Conservation (phyloP, 257 asterid species). For the Eucommia ulmoides region DNA sequence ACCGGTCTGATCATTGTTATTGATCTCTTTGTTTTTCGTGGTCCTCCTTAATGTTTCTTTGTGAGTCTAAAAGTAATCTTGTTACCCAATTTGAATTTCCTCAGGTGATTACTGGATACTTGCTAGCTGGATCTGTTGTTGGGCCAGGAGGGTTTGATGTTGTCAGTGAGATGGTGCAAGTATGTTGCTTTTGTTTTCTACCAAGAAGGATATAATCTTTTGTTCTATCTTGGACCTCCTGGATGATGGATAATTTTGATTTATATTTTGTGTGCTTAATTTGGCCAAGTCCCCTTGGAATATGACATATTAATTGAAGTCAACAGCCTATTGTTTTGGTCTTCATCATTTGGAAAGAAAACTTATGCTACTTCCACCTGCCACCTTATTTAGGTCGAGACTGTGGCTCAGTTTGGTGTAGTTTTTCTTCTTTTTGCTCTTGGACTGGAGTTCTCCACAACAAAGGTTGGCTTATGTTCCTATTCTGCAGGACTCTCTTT, state of each 20-base stretch:
- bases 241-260: no score
- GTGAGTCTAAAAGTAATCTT: slow-evolving; percentile 12
- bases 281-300: not conserved
- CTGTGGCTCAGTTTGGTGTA: slow-evolving; percentile 99
- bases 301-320: not conserved
- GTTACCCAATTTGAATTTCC: slow-evolving; percentile 9
- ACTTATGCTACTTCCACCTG: no score
- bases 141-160: slow-evolving; percentile 98
- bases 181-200: slow-evolving; percentile 24
- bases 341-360: no score
- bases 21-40: slow-evolving; percentile 8
- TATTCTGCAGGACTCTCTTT: slow-evolving; percentile 1
- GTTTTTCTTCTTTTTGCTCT: slow-evolving; percentile 96
- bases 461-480: slow-evolving; percentile 48
- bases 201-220: no score
- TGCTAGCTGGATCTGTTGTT: slow-evolving; percentile 93
- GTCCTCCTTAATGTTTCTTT: not conserved
- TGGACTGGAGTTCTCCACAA: slow-evolving; percentile 87
- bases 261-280: no score
- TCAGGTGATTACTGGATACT: slow-evolving; percentile 96
- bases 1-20: slow-evolving; percentile 55
- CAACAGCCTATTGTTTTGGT: not conserved
- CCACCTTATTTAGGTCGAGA: slow-evolving; percentile 92
- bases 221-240: no score
- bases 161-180: slow-evolving; percentile 98